Evolutionary conservation across 176 grass and related monocot species (phyloP).

Genomic region (Pontederia paniculata): DNA sequence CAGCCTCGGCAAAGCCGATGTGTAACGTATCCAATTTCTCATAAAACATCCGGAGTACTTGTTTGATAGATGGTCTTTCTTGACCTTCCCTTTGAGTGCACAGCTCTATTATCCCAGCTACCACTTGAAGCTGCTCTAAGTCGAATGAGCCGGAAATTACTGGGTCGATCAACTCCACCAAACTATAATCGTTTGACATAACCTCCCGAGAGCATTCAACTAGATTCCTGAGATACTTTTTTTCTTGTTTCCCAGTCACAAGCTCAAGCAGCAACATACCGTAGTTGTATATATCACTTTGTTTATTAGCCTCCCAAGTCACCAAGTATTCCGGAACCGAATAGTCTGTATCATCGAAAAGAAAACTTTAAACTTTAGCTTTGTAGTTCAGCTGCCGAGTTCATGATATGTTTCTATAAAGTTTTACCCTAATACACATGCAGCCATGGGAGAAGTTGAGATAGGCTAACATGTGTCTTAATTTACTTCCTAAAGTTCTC

Average conservation of each 20-base stretch:
- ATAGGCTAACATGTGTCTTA: too few relatives aligned
- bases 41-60: constrained; percentile 75
- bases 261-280: constrained; percentile 81
- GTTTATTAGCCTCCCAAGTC: constrained; percentile 44
- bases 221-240: constrained; percentile 30
- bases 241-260: constrained; percentile 55
- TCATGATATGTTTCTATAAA: too few relatives aligned
- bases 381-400: too few relatives aligned
- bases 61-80: constrained; percentile 74
- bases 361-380: neutral
- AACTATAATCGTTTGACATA: constrained; percentile 49
- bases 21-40: constrained; percentile 67
- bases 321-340: constrained; percentile 55
- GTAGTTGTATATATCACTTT: constrained; percentile 90
- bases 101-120: constrained; percentile 68
- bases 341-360: constrained; percentile 37
- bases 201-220: constrained; percentile 57
- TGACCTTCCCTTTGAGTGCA: constrained; percentile 56
- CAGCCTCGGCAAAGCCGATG: constrained; percentile 46
- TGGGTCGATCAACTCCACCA: constrained; percentile 63
- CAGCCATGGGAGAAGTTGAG: too few relatives aligned
- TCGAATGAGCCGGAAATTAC: constrained; percentile 61
- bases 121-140: constrained; percentile 63
- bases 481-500: too few relatives aligned
- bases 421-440: too few relatives aligned